These are phyloP conservation scores for Aspergillus kassunensis DNA, from an alignment of 495 filamentous ascomycete species.

Conservation along the genomic window DNA sequence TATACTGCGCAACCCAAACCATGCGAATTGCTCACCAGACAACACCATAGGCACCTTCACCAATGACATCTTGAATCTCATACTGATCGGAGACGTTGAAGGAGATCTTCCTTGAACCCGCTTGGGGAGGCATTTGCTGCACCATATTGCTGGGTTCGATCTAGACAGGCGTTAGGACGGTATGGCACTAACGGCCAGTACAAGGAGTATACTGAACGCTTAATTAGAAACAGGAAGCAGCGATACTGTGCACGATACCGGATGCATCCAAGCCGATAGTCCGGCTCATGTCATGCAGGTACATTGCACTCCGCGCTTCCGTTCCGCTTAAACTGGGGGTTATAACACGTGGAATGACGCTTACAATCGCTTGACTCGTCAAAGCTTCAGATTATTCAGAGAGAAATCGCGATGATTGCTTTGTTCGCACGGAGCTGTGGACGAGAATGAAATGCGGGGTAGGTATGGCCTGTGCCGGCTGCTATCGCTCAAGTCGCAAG, in stretches of 20 bases:
- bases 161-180: slow-evolving; percentile 12
- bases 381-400: background rate
- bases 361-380: slow-evolving; percentile 9
- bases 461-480: slow-evolving; percentile 20
- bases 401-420: background rate
- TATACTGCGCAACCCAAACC: background rate
- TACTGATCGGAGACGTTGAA: slow-evolving; percentile 99
- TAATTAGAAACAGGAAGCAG: background rate
- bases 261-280: background rate
- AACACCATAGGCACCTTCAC: slow-evolving; percentile 97
- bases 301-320: slow-evolving; percentile 2
- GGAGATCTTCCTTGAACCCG: slow-evolving; percentile 89
- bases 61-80: slow-evolving; percentile 98
- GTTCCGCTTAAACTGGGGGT: background rate
- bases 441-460: slow-evolving; percentile 20
- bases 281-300: slow-evolving; percentile 11
- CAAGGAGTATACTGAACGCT: background rate
- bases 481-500: slow-evolving; percentile 7
- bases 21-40: slow-evolving; percentile 69
- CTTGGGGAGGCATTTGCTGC: slow-evolving; percentile 43
- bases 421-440: background rate
- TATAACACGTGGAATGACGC: slow-evolving; percentile 6
- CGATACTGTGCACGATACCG: background rate
- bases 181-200: background rate
- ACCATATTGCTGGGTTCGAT: slow-evolving; percentile 34